A percentile compares a stretch with the other conserved stretches of the same genome.
Evolutionary conservation across 2,329 filamentous ascomycete species (phyloP).

Genomic region (Xylaria sp.): DNA sequence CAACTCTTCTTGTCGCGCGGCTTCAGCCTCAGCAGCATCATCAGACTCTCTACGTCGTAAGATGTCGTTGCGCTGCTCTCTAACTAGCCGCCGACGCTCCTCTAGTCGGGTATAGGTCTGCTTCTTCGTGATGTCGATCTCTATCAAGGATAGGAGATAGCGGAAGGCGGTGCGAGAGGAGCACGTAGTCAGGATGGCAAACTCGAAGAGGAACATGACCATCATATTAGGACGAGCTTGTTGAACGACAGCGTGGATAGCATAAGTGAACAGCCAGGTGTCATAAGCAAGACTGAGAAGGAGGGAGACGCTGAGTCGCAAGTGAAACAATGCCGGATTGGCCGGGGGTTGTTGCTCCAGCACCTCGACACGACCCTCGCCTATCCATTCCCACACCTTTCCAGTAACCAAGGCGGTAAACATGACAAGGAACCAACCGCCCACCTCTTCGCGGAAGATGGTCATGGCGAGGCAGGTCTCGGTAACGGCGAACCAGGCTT

Average conservation of each 20-base stretch:
- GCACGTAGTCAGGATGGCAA: constrained; percentile 83
- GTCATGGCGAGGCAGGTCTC: constrained; percentile 98
- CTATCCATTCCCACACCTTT: constrained; percentile 99
- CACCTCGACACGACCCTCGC: constrained; percentile 91
- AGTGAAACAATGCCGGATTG: constrained; percentile 89
- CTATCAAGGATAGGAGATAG: constrained; percentile 81
- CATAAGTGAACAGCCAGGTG: constrained; percentile 81
- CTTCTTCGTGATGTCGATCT: constrained; percentile 77
- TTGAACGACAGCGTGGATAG: constrained; percentile 82
- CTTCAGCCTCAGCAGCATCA: constrained; percentile 60
- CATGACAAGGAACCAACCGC: constrained; percentile 95
- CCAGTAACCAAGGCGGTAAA: constrained; percentile 91
- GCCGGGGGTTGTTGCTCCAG: constrained; percentile 94
- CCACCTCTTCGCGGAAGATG: constrained; percentile 94
- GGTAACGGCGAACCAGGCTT: constrained; percentile 97
- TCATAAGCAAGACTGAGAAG: constrained; percentile 83
- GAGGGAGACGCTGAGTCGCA: constrained; percentile 81
- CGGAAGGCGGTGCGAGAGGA: constrained; percentile 82
- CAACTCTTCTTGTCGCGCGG: constrained; percentile 60
- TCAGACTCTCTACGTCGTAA: constrained; percentile 58
- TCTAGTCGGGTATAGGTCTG: constrained; percentile 78
- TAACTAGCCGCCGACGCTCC: constrained; percentile 74
- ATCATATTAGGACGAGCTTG: constrained; percentile 97
- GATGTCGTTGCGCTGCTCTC: constrained; percentile 65
- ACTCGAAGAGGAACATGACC: constrained; percentile 99